Evolutionary conservation across 2,329 filamentous ascomycete genomes (phyloP), one percentile per base, ranked within the genome.

Genomic region (Trichoderma endophyticum): DNA sequence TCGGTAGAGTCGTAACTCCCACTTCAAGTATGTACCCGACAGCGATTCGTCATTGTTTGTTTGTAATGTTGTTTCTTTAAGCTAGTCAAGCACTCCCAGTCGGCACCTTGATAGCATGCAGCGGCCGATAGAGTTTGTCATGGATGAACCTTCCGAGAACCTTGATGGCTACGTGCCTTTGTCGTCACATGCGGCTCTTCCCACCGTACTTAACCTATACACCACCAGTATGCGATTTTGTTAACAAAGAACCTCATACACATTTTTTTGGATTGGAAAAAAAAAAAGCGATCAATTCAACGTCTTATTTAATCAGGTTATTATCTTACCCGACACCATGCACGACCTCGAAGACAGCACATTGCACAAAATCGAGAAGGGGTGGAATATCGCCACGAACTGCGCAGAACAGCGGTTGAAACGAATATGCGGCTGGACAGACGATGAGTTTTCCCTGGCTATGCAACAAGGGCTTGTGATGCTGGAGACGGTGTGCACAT

Each of bases 401-500:
- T 82, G 77, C 65, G 83, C 82, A 21, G 78, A 79, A 34, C 77
- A 81, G 59, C 76, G 81, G 12, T 70, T 83, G 11, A 75, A 78
- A 59, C 75, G 77, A n/a, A 76, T 82, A 18, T 75, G 80, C 59
- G 75, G 77, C 28, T 76, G 80, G 64, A 75, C 79, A n/a, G 76
- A 77, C n/a, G 76, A 79, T 21, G 76, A 82, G 73, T 75, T 83
- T 28, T 77, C 80, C 32, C 74, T 75, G 18, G 81, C 80, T 0
- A 74, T 77, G 59, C 75, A 77, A 9, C 78, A 81, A 32, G 81
- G 81, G 4, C 75, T 74, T 11, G 71, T 83, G 26, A 77, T 83
- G 14, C 75, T 83, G 39, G 82, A 83, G 75, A 83, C 81, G 8
- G 76, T 81, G 15, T 83, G 82, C 59, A 72, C 83, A n/a, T 83